A percentile compares a stretch with the other conserved stretches of the same genome.
These are phyloP conservation scores for Tricholomella constricta DNA, from an alignment of 768 basidiomycete genomes.

Conservation along the genomic window DNA sequence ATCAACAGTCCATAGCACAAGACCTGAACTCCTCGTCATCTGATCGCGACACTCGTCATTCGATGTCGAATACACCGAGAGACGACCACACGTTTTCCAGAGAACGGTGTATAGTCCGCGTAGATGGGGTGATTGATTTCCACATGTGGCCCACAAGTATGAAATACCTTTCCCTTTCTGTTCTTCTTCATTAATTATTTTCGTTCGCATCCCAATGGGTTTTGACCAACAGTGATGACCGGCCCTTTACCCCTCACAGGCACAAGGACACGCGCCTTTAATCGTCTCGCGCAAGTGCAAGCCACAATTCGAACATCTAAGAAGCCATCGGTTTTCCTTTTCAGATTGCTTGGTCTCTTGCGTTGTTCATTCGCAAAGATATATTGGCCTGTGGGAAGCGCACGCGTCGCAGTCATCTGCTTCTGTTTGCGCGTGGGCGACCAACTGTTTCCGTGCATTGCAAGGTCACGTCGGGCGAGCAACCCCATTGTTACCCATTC, in stretches of 20 bases:
- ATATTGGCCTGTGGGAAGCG: neutral
- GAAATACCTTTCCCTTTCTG: neutral
- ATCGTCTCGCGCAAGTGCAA: neutral
- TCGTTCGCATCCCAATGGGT: neutral
- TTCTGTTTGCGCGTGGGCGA: constrained; percentile 2
- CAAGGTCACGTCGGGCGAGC: neutral
- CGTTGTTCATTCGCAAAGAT: neutral
- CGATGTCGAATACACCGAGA: neutral
- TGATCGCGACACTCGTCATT: constrained; percentile 1
- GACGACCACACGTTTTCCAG: neutral
- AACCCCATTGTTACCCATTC: neutral
- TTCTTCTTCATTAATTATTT: neutral
- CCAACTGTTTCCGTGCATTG: neutral
- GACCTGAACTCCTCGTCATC: neutral
- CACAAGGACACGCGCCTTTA: neutral
- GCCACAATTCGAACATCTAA: neutral
- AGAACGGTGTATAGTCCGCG: neutral
- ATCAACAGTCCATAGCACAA: neutral
- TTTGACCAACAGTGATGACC: neutral
- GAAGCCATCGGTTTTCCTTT: neutral
- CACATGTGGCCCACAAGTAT: neutral
- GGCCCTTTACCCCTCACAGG: neutral
- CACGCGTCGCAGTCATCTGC: constrained; percentile 8
- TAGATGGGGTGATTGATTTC: neutral
- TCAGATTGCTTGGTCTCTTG: neutral